These are phyloP conservation scores for Thermothelomyces thermophilus DNA, from an alignment of 2,329 filamentous ascomycete genomes.

Conservation along the genomic window DNA sequence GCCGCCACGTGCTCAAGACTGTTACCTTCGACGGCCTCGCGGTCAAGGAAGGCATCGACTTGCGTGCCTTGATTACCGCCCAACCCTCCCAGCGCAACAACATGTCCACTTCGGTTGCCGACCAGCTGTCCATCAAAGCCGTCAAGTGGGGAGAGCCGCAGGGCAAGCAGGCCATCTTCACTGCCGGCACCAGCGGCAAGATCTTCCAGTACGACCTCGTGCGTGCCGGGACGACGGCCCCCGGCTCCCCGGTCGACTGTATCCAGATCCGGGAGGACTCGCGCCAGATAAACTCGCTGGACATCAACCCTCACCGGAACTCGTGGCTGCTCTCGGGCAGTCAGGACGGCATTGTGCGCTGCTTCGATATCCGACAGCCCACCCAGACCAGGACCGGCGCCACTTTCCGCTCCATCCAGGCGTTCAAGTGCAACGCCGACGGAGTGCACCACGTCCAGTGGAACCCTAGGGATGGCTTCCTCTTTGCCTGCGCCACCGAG, in stretches of 20 bases:
- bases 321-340: slow-evolving; percentile 56
- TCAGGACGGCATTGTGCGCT: slow-evolving; percentile 56
- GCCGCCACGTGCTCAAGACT: slow-evolving; percentile 56
- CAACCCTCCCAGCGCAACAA: slow-evolving; percentile 40
- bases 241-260: slow-evolving; percentile 42
- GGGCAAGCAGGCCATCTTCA: slow-evolving; percentile 50
- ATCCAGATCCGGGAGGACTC: slow-evolving; percentile 55
- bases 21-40: slow-evolving; percentile 48
- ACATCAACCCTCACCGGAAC: slow-evolving; percentile 54
- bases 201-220: slow-evolving; percentile 59
- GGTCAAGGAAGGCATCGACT: slow-evolving; percentile 51
- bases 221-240: slow-evolving; percentile 39
- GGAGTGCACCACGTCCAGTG: slow-evolving; percentile 57
- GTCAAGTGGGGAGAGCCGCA: slow-evolving; percentile 49
- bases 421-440: slow-evolving; percentile 48
- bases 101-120: slow-evolving; percentile 35
- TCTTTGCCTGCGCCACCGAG: slow-evolving; percentile 59
- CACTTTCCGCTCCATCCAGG: slow-evolving; percentile 43
- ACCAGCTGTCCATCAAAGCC: slow-evolving; percentile 58
- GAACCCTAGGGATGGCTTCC: slow-evolving; percentile 55
- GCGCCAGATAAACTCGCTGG: slow-evolving; percentile 57
- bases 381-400: slow-evolving; percentile 42
- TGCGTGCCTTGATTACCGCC: slow-evolving; percentile 49
- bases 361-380: slow-evolving; percentile 51
- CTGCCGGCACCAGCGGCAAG: slow-evolving; percentile 57